These are phyloP conservation scores for Pseudopyrenochaeta lycopersici DNA, from an alignment of 2,329 filamentous ascomycete species.

Conservation along the genomic window DNA sequence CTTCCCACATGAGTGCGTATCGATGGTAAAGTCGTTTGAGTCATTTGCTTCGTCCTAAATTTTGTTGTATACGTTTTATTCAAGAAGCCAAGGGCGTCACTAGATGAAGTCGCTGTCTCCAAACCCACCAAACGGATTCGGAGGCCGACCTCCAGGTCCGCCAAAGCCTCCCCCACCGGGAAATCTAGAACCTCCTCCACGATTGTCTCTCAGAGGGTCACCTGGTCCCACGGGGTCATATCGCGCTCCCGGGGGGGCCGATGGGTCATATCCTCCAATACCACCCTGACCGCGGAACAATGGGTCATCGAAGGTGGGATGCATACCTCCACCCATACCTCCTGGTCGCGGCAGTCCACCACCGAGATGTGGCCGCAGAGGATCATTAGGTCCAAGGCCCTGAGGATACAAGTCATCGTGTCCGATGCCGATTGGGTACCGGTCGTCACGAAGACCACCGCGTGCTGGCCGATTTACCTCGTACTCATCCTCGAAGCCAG, in stretches of 20 bases:
- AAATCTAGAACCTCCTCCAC: constrained; percentile 40
- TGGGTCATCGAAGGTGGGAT: constrained; percentile 93
- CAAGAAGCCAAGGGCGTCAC: not conserved
- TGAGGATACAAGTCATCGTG: constrained; percentile 88
- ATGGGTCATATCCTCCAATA: constrained; percentile 68
- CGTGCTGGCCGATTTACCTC: constrained; percentile 77
- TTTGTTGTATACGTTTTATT: too few species aligned
- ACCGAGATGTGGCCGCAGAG: constrained; percentile 73
- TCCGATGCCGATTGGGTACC: constrained; percentile 75
- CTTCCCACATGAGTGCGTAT: too few species aligned
- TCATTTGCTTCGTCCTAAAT: not conserved
- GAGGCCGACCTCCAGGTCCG: constrained; percentile 58
- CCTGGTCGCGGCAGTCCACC: constrained; percentile 66
- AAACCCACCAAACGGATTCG: constrained; percentile 69
- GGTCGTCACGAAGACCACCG: constrained; percentile 56
- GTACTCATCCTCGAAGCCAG: constrained; percentile 92
- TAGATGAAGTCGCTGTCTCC: constrained; percentile 67
- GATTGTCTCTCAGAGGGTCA: constrained; percentile 53
- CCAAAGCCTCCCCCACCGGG: constrained; percentile 57
- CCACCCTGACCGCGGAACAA: constrained; percentile 73
- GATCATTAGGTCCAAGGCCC: constrained; percentile 85
- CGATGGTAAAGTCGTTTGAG: not conserved
- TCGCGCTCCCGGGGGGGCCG: constrained; percentile 85
- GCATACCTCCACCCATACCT: constrained; percentile 82
- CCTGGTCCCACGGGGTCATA: constrained; percentile 80